phyloP scores from a whole-genome alignment of 768 basidiomycete species.

The Chalciporus piperatus region DNA sequence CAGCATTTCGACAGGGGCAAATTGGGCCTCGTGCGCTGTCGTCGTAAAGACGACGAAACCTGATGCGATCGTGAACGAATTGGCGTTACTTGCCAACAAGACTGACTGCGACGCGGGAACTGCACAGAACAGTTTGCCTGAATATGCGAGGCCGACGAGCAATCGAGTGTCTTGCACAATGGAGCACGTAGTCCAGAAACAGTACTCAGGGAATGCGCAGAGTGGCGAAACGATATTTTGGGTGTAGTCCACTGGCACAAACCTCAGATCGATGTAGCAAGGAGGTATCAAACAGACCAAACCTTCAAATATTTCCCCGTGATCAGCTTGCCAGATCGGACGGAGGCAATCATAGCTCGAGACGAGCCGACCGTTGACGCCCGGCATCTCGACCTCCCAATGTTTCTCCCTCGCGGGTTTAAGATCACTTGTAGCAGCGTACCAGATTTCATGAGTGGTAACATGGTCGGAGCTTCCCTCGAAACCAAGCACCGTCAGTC shows the following conservation, averaged over 20 bases:
- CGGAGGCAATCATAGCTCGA: conserved; percentile 10
- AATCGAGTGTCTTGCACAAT: conserved; percentile 24
- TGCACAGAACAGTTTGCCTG: conserved; percentile 63
- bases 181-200: conserved; percentile 41
- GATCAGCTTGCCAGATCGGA: conserved; percentile 41
- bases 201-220: conserved; percentile 58
- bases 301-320: conserved; percentile 52
- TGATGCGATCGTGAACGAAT: conserved; percentile 71
- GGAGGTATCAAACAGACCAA: not conserved
- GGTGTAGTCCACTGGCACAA: conserved; percentile 11
- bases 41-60: conserved; percentile 86
- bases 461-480: conserved; percentile 33
- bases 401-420: conserved; percentile 2
- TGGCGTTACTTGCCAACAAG: conserved; percentile 51
- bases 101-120: conserved; percentile 26
- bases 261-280: conserved; percentile 9
- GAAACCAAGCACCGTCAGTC: conserved; percentile 42
- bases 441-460: conserved; percentile 22
- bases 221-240: conserved; percentile 23
- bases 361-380: conserved; percentile 49
- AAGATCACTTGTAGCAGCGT: not conserved
- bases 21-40: conserved; percentile 74
- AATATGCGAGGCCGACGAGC: conserved; percentile 62
- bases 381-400: conserved; percentile 28
- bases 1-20: conserved; percentile 45